phyloP scores from a whole-genome alignment of 768 basidiomycete species.

The Pisolithus marmoratus region DNA sequence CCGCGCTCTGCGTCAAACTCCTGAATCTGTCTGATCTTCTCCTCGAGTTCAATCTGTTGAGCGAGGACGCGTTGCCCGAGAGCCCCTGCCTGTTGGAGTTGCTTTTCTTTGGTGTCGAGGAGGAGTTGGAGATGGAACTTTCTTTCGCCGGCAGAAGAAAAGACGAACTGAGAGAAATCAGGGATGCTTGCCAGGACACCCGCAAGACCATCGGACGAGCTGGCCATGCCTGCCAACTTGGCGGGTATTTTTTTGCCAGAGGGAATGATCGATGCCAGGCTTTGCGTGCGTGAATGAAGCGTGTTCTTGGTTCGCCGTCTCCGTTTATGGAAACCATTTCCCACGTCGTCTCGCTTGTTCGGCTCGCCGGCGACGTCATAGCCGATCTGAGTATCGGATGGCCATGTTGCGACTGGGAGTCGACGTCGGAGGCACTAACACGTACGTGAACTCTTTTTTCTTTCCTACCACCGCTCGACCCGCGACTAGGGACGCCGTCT shows the following conservation, averaged over 20 bases:
- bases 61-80: conserved; percentile 91
- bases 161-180: conserved; percentile 35
- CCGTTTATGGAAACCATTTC: neutral
- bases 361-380: neutral
- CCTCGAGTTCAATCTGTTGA: conserved; percentile 91
- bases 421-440: conserved; percentile 32
- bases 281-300: too few relatives aligned
- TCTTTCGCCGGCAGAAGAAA: conserved; percentile 53
- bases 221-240: conserved; percentile 33
- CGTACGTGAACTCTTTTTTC: conserved; percentile 9
- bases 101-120: conserved; percentile 86
- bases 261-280: too few relatives aligned
- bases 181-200: conserved; percentile 31
- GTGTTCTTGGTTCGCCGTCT: neutral
- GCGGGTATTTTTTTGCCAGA: conserved; percentile 10
- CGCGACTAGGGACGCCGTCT: conserved; percentile 26
- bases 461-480: neutral
- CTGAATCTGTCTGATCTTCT: conserved; percentile 77
- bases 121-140: conserved; percentile 61
- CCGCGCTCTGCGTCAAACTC: conserved; percentile 59
- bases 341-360: neutral
- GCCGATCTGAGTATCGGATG: neutral
- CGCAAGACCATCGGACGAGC: conserved; percentile 33
- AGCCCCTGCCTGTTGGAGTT: conserved; percentile 86
- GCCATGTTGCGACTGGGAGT: conserved; percentile 23